phyloP scores from a whole-genome alignment of 768 basidiomycete species.

The Rhizopogon vesiculosus region DNA sequence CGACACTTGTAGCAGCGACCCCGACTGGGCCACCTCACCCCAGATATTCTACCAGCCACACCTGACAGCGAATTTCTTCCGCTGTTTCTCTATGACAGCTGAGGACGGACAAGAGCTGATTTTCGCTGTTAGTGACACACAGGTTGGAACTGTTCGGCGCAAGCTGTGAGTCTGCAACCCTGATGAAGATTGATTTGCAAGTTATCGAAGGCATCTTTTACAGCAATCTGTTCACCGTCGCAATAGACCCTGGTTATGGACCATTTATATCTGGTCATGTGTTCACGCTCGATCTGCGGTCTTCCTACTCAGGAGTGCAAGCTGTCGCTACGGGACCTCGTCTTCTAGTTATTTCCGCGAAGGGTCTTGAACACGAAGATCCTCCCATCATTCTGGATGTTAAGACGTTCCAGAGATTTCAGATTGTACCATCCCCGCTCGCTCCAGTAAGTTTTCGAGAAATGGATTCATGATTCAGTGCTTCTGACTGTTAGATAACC shows the following conservation, averaged over 20 bases:
- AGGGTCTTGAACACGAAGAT: background rate
- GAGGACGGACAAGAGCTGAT: background rate
- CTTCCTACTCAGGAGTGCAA: background rate
- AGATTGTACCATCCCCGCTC: background rate
- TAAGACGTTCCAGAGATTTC: background rate
- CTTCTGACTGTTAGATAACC: background rate
- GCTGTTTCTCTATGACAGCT: slow-evolving; percentile 1
- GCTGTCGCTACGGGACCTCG: slow-evolving; percentile 2
- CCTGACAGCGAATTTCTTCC: slow-evolving; percentile 3
- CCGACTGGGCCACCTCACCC: background rate
- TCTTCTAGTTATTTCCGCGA: slow-evolving; percentile 3
- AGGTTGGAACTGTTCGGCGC: background rate
- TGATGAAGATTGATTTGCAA: background rate
- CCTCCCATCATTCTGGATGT: slow-evolving; percentile 5
- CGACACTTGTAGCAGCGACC: background rate
- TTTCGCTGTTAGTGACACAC: slow-evolving; percentile 7
- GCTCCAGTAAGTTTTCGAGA: background rate
- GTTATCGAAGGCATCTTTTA: background rate
- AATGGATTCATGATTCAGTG: background rate
- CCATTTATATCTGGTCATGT: background rate
- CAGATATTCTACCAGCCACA: slow-evolving; percentile 3
- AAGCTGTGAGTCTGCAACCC: background rate
- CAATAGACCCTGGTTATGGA: background rate
- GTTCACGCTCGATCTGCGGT: background rate
- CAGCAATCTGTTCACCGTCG: background rate